Evolutionary conservation across 768 basidiomycete species (phyloP).

Genomic region (Pleurotus pulmonarius): DNA sequence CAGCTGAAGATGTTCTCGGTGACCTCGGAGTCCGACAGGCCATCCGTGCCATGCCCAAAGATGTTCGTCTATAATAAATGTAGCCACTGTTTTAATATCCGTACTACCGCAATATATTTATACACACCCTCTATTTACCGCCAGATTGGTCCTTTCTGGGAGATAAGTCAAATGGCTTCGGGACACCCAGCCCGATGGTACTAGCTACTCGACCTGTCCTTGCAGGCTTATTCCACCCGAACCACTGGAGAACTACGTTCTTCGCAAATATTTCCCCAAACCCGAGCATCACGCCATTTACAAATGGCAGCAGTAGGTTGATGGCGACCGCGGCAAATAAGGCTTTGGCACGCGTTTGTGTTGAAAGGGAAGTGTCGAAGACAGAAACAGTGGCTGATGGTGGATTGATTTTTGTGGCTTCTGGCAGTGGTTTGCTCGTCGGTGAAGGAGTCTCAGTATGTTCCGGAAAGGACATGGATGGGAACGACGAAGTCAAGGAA

Average conservation of each 20-base stretch:
- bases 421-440: constrained; percentile 15
- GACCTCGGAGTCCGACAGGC: constrained; percentile 84
- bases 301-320: constrained; percentile 82
- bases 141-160: no score
- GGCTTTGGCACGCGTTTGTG: constrained; percentile 64
- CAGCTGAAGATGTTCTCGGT: constrained; percentile 75
- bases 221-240: constrained; percentile 39
- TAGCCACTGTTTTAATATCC: neutral
- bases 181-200: constrained; percentile 29
- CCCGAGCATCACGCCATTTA: constrained; percentile 96
- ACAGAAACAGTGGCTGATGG: constrained; percentile 62
- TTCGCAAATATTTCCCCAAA: constrained; percentile 93
- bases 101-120: neutral
- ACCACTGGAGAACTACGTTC: constrained; percentile 58
- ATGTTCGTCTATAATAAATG: constrained; percentile 47
- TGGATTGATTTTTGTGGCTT: constrained; percentile 17
- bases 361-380: constrained; percentile 65
- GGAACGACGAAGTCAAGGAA: constrained; percentile 61
- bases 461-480: constrained; percentile 77
- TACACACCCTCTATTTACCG: neutral
- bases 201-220: constrained; percentile 30
- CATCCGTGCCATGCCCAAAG: constrained; percentile 70
- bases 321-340: constrained; percentile 74
- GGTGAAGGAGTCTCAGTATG: constrained; percentile 51
- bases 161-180: constrained; percentile 7